Evolutionary conservation across 2,329 filamentous ascomycete genomes (phyloP), one percentile per base, ranked within the genome.

Genomic region (Annulohypoxylon truncatum): DNA sequence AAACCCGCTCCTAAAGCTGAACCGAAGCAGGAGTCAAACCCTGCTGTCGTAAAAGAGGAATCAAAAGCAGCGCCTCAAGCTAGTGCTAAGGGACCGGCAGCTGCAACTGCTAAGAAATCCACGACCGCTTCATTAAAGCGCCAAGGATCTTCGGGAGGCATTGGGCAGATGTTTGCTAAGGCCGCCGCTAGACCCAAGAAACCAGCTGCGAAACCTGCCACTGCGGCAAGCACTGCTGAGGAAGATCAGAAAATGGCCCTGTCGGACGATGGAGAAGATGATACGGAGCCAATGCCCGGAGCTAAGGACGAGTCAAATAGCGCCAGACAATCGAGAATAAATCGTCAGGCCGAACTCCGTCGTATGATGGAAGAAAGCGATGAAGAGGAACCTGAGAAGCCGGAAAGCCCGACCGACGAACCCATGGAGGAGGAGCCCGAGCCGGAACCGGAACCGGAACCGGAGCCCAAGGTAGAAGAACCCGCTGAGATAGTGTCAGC

Each of bases 101-200:
- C 75, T 9, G 77, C 78, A 8, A 72, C 79, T n/a, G 74, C 78
- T 8, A 85, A 83, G 73, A 83, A 81, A 52, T 57, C 75, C 2
- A 61, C 74, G 6, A 63, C 71, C 2, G 71, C 80, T 13, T 50
- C 78, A 0, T 70, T 85, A 2, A 93, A 92, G 74, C 87, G 86
- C 61, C 75, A 78, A 60, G 69, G 64, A 12, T 76, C 76, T 10
- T 77, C 76, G 9, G 74, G 74, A 10, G 75, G 75, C 13, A 78
- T 78, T 48, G 70, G 75, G 10, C 75, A 78, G 61, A 77, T 78
- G 75, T 78, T 78, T 62, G 76, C 76, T 24, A 77, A 75, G 50
- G 70, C 70, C 4, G 75, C 76, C 2, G 72, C 73, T 10, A 77
- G 75, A 54, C 72, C 76, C 12, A 78, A 77, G 67, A 77, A 76